Percentiles rank a stretch among this genome's conserved stretches.
These are phyloP conservation scores for Penicillium taxi DNA, from an alignment of 495 filamentous ascomycete species.

Conservation along the genomic window DNA sequence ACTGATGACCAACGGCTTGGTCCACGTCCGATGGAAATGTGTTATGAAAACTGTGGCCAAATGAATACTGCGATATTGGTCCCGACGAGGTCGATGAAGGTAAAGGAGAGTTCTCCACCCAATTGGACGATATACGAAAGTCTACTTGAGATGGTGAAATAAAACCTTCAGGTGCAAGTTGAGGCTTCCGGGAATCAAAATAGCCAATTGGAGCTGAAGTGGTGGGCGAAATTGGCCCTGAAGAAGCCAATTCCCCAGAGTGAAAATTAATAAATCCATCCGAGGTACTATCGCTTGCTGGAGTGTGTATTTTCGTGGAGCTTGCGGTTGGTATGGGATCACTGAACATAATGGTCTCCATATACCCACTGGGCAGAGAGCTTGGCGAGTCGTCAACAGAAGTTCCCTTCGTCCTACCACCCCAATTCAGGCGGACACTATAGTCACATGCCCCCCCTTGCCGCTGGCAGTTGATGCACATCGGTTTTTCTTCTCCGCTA, in stretches of 20 bases:
- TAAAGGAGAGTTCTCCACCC: constrained; percentile 20
- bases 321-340: constrained; percentile 8
- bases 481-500: constrained; percentile 68
- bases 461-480: constrained; percentile 68
- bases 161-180: constrained; percentile 15
- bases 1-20: constrained; percentile 23
- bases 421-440: constrained; percentile 79
- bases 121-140: constrained; percentile 13
- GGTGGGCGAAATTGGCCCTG: constrained; percentile 12
- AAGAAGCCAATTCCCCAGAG: constrained; percentile 9
- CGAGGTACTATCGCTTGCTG: constrained; percentile 7
- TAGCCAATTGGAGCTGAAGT: constrained; percentile 10
- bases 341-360: constrained; percentile 13
- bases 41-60: constrained; percentile 15
- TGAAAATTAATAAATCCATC: constrained; percentile 15
- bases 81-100: constrained; percentile 10
- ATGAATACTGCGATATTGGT: constrained; percentile 13
- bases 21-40: constrained; percentile 22
- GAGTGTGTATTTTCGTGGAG: constrained; percentile 5
- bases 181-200: constrained; percentile 24
- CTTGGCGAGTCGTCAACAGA: constrained; percentile 33
- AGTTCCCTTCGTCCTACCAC: constrained; percentile 50
- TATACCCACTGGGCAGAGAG: constrained; percentile 28
- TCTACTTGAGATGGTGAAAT: constrained; percentile 16
- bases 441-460: constrained; percentile 78